Percentiles rank a stretch among this genome's conserved stretches.
Evolutionary conservation across 495 filamentous ascomycete species (phyloP).

Genomic region (Pseudoneurospora amorphoporcata): DNA sequence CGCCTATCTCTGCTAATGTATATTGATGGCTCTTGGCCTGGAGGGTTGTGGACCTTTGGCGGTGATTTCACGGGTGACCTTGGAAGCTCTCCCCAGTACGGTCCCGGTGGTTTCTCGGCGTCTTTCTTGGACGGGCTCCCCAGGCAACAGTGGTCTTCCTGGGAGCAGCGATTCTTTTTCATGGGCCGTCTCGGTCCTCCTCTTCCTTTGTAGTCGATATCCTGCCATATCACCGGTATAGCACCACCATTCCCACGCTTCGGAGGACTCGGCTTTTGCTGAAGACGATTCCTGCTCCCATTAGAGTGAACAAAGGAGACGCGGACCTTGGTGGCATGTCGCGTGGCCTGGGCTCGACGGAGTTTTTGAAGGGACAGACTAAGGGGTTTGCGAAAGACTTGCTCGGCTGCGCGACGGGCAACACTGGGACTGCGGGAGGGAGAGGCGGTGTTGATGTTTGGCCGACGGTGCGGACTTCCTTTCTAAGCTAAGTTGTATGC

Average conservation of each 20-base stretch:
- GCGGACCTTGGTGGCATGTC: constrained; percentile 13
- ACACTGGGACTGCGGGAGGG: constrained; percentile 12
- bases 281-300: constrained; percentile 2
- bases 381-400: constrained; percentile 26
- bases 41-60: neutral
- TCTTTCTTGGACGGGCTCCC: constrained; percentile 8
- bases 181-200: neutral
- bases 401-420: constrained; percentile 25
- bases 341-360: constrained; percentile 17
- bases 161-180: neutral
- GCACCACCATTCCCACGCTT: neutral
- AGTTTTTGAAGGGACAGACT: constrained; percentile 18
- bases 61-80: constrained; percentile 3
- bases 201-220: neutral
- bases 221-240: constrained; percentile 1
- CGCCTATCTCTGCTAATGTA: neutral
- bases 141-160: constrained; percentile 8
- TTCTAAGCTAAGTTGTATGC: constrained; percentile 41
- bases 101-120: neutral
- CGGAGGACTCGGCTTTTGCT: neutral
- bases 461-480: constrained; percentile 33
- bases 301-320: constrained; percentile 16
- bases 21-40: neutral
- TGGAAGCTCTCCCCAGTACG: constrained; percentile 6
- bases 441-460: constrained; percentile 22